These are phyloP conservation scores for Vaccinium macrocarpon DNA, from an alignment of 148 eudicot species.

Conservation along the genomic window DNA sequence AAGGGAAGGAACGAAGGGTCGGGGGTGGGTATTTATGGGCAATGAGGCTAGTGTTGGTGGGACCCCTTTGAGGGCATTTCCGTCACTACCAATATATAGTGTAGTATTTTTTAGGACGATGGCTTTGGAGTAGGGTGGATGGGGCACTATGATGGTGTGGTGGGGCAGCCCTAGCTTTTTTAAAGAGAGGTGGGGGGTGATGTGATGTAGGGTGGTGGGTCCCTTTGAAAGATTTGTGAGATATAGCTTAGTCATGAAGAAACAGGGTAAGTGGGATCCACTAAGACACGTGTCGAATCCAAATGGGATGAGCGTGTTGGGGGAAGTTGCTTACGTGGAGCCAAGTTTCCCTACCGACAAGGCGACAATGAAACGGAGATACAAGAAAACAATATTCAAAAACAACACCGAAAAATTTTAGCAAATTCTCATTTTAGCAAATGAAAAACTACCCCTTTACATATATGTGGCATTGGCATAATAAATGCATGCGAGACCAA, in stretches of 20 bases:
- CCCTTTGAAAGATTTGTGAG: slow-evolving; percentile 10
- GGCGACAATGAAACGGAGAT: background rate
- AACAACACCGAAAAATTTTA: too few species aligned
- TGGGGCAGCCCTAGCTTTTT: slow-evolving; percentile 14
- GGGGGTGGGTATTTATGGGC: slow-evolving; percentile 46
- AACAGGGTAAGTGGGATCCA: slow-evolving; percentile 19
- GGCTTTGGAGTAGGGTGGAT: slow-evolving; percentile 36
- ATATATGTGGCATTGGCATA: too few species aligned
- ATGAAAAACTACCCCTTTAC: too few species aligned
- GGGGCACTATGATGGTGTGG: slow-evolving; percentile 17
- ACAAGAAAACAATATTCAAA: too few species aligned
- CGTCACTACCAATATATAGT: slow-evolving; percentile 11
- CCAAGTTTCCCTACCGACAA: background rate
- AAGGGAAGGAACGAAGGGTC: slow-evolving; percentile 59
- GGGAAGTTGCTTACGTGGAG: slow-evolving; percentile 17
- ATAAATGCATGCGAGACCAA: too few species aligned
- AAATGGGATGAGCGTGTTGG: background rate
- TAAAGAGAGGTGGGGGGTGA: slow-evolving; percentile 19
- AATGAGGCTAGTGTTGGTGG: slow-evolving; percentile 22
- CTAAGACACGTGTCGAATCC: slow-evolving; percentile 13
- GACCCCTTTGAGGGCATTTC: slow-evolving; percentile 31
- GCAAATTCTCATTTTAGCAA: too few species aligned
- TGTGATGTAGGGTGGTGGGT: slow-evolving; percentile 8
- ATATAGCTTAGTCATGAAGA: slow-evolving; percentile 48
- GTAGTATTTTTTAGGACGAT: background rate